Conservation (phyloP, 768 basidiomycete genomes). For the Chalciporus sphaerocephalus region DNA sequence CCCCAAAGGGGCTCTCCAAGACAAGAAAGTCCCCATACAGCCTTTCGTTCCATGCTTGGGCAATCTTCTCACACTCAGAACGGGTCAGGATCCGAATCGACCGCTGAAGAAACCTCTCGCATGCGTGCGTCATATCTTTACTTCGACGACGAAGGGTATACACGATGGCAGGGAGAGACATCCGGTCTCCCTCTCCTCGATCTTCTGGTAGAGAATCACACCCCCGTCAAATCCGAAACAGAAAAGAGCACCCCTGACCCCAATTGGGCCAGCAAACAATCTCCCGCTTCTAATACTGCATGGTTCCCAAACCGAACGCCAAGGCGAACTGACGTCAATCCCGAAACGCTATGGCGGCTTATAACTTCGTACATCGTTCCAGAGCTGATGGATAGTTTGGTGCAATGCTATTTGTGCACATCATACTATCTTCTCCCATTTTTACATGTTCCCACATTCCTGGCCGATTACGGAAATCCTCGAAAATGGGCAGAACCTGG, state of each 20-base stretch:
- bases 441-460: constrained; percentile 85
- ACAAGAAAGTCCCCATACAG: constrained; percentile 42
- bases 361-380: constrained; percentile 84
- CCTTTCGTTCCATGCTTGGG: constrained; percentile 41
- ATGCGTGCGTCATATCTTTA: constrained; percentile 80
- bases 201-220: constrained; percentile 70
- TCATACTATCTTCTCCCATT: constrained; percentile 93
- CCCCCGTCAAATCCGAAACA: constrained; percentile 36
- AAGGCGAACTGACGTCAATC: constrained; percentile 73
- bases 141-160: constrained; percentile 83
- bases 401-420: constrained; percentile 84
- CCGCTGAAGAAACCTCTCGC: constrained; percentile 55
- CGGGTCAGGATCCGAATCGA: constrained; percentile 36
- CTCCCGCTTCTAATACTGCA: constrained; percentile 39
- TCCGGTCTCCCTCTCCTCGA: constrained; percentile 89
- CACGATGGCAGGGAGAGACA: constrained; percentile 89
- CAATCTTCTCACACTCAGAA: constrained; percentile 28
- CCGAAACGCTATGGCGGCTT: constrained; percentile 81
- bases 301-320: constrained; percentile 86
- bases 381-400: constrained; percentile 89
- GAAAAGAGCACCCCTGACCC: constrained; percentile 24
- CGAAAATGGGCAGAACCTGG: constrained; percentile 95
- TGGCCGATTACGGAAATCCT: constrained; percentile 88
- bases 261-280: constrained; percentile 29
- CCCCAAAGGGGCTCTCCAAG: constrained; percentile 42